Evolutionary conservation across 1,139 yeast genomes (phyloP).

Genomic region (Hemisphaericaspora xylofermentans): DNA sequence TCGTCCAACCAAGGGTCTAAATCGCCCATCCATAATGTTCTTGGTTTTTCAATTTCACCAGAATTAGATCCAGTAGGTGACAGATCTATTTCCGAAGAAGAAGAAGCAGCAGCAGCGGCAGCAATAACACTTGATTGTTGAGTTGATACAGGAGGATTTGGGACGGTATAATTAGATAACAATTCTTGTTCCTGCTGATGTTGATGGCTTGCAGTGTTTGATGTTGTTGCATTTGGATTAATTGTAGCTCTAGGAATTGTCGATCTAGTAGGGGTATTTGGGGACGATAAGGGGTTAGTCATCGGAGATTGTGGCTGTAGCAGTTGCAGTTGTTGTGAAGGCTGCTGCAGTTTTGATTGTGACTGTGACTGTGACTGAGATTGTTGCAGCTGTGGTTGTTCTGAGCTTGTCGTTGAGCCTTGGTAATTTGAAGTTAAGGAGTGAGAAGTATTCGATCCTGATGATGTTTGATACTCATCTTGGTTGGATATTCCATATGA

Average conservation of each 20-base stretch:
- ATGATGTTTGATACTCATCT: slow-evolving; percentile 2
- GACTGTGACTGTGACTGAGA: slow-evolving; percentile 5
- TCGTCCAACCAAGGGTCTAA: slow-evolving; percentile 75
- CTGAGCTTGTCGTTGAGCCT: background rate
- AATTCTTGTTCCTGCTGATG: slow-evolving; percentile 49
- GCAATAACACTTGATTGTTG: slow-evolving; percentile 33
- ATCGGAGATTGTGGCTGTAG: slow-evolving; percentile 1
- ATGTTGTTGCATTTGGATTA: slow-evolving; percentile 19
- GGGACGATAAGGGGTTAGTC: slow-evolving; percentile 1
- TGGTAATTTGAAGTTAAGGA: background rate
- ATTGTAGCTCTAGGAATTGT: slow-evolving; percentile 8
- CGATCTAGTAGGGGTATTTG: background rate
- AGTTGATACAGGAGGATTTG: slow-evolving; percentile 44
- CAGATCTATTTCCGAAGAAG: slow-evolving; percentile 3
- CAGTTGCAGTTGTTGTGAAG: slow-evolving; percentile 4
- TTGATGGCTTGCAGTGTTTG: slow-evolving; percentile 44
- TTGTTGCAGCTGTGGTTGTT: slow-evolving; percentile 5
- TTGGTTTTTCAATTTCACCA: slow-evolving; percentile 35
- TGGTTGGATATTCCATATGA: background rate
- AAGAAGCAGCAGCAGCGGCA: slow-evolving; percentile 11
- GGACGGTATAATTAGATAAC: slow-evolving; percentile 39
- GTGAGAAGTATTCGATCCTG: background rate
- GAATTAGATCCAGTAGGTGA: background rate
- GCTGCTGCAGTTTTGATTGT: slow-evolving; percentile 4
- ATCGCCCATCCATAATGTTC: slow-evolving; percentile 79